Evolutionary conservation across 1,284 basidiomycete species (phyloP).

Genomic region (Taiwanofungus camphoratus): DNA sequence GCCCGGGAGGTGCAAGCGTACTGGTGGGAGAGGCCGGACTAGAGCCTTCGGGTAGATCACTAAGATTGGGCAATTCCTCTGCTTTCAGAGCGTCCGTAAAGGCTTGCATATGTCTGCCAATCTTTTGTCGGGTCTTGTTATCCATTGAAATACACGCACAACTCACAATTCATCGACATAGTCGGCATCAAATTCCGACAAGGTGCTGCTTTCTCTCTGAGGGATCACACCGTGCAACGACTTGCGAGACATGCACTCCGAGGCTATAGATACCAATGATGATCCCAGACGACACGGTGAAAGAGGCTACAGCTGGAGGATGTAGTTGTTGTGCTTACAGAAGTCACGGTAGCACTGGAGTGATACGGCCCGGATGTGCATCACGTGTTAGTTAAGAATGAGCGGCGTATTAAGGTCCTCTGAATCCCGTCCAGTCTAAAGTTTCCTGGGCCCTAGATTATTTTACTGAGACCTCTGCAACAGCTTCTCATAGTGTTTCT

Average conservation of each 20-base stretch:
- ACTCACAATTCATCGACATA: conserved; percentile 72
- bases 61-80: conserved; percentile 29
- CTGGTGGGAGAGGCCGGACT: conserved; percentile 34
- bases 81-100: conserved; percentile 61
- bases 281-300: too few species aligned
- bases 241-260: conserved; percentile 1
- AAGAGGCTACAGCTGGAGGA: too few species aligned
- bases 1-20: conserved; percentile 19
- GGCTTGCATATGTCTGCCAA: conserved; percentile 60
- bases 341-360: too few species aligned
- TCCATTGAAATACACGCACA: neutral
- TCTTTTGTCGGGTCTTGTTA: neutral
- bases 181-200: conserved; percentile 35
- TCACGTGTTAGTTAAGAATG: too few species aligned
- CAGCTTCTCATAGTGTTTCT: too few species aligned
- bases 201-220: conserved; percentile 2
- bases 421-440: too few species aligned
- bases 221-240: neutral
- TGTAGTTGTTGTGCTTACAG: too few species aligned
- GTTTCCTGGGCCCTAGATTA: too few species aligned
- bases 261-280: too few species aligned
- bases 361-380: too few species aligned
- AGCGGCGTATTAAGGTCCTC: too few species aligned
- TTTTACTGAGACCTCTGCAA: too few species aligned
- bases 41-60: conserved; percentile 29